A percentile compares a stretch with the other conserved stretches of the same genome.
These are phyloP conservation scores for Epichloe gansuensis DNA, from an alignment of 2,329 filamentous ascomycete species.

Conservation along the genomic window DNA sequence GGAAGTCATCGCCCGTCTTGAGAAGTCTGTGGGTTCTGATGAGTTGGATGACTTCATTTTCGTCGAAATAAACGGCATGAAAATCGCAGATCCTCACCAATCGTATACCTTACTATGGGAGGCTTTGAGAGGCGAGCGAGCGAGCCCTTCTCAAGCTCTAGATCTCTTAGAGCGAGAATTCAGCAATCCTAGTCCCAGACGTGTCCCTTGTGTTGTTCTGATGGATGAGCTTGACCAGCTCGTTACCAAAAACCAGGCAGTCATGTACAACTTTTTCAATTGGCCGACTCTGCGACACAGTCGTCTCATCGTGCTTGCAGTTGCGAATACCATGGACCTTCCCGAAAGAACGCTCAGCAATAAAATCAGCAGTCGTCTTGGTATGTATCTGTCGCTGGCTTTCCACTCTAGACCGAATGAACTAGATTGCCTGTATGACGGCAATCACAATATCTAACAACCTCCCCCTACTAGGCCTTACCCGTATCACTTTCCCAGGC, in stretches of 20 bases:
- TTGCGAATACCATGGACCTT: slow-evolving; percentile 98
- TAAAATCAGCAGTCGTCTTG: slow-evolving; percentile 88
- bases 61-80: slow-evolving; percentile 99
- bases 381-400: slow-evolving; percentile 14
- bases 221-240: slow-evolving; percentile 99
- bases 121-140: slow-evolving; percentile 81
- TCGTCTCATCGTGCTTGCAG: slow-evolving; percentile 85
- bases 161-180: slow-evolving; percentile 89
- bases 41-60: slow-evolving; percentile 98
- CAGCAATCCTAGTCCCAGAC: slow-evolving; percentile 74
- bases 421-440: background rate
- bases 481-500: slow-evolving; percentile 89
- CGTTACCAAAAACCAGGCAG: slow-evolving; percentile 95
- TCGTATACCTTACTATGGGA: slow-evolving; percentile 94
- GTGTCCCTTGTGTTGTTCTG: slow-evolving; percentile 88
- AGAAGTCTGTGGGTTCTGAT: slow-evolving; percentile 75
- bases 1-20: slow-evolving; percentile 81
- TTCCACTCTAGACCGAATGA: background rate
- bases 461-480: slow-evolving; percentile 41
- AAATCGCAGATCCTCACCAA: slow-evolving; percentile 94
- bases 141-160: slow-evolving; percentile 81
- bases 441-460: background rate
- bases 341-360: slow-evolving; percentile 93
- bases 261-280: slow-evolving; percentile 99
- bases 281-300: slow-evolving; percentile 91